Base-by-base conservation (phyloP, 2,329 filamentous ascomycete genomes). In the Albifimbria verrucaria region DNA sequence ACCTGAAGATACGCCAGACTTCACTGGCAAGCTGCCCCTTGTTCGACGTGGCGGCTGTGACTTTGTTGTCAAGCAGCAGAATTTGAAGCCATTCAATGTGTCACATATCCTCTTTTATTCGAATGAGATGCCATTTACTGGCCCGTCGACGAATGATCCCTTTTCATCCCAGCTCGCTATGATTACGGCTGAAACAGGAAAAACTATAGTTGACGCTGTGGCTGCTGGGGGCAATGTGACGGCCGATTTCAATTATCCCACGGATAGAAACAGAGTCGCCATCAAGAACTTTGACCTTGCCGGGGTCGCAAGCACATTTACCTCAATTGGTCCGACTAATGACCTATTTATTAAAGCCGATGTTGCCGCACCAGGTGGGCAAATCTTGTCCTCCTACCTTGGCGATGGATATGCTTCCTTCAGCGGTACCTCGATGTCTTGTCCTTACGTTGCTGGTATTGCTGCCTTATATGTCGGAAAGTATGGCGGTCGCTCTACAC, bases 321-420 rank as follows among this genome's bases (percentile, higher is more conserved):
- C 70, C 11, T 72, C 69, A 39, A 75, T 75, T 72, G 75, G 74
- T 4, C 71, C 71, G 3, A 69, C 68, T 1, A 73, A 70, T 57
- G 74, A 77, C 50, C 65, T 75, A 11, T 64, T 70, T 42, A 65
- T 76, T 49, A 75, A 74, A 57, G 72, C 75, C 3, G 68, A 77
- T 48, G 56, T 77, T 32, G 68, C 70, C 24, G 67, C 72, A 0
- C 73, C 73, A 2, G 74, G 75, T 41, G 68, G 69, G 42, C 65
- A 69, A 36, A 79, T 79, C 49, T 67, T 76, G 41, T 74, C 71
- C 18, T 77, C 75, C 9, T 59, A 56, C 5, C 39, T 41, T 7
- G 23, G 23, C 23, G 44, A 23, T 12, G 44, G 44, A 10, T 79
- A 75, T 55, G 68, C 66, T 10, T 63, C 76, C 5, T 63, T 73